Base-by-base conservation (phyloP, 2,329 filamentous ascomycete species). In the Harringtonia aguacate region DNA sequence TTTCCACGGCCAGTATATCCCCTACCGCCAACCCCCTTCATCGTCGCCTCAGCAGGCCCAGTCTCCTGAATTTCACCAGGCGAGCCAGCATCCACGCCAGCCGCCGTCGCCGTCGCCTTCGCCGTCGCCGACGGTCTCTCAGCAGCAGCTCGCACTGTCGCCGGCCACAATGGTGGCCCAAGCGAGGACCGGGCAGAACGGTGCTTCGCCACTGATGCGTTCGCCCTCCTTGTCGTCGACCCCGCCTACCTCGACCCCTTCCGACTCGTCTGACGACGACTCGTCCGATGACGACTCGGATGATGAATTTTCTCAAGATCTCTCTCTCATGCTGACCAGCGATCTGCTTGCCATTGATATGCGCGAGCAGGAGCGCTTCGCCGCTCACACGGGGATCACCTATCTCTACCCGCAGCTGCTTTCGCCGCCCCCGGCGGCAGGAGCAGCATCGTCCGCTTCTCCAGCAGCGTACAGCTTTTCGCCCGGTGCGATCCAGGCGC, bases 241-340 rank as follows among this genome's bases (percentile, higher is more conserved):
- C 17, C 15, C 30, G 8, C 34, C 17, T 9, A 22, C 10, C 18
- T 34, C 35, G 3, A 36, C 30, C 3, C 33, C 41, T 2, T 30
- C 39, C 5, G n/a, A n/a, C 24, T 27, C 24, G 24, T 27, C 24
- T 7, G 10, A n/a, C n/a, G n/a, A n/a, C n/a, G n/a, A n/a, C n/a
- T 45, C 45, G 3, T 55, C 66, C 3, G 63, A 64, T n/a, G 63
- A 65, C 6, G 48, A 47, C 15, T 39, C 34, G 3, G 59, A 58
- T 8, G 61, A 63, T 15, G 48, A 56, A 2, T 55, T 50, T 18
- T 61, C 65, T 1, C 50, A 46, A 4, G 48, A 53, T 22, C 63
- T 68, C 52, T 65, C 66, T 4, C 58, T 77, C 33, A 74, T 79
- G 39, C 74, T 72, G 0, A 79, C 75, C 1, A 61, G 61, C 13